A percentile compares a stretch with the other conserved stretches of the same genome.
These are phyloP conservation scores for Mycosarcoma mackinlayi DNA, from an alignment of 1,284 basidiomycete species.

Conservation along the genomic window DNA sequence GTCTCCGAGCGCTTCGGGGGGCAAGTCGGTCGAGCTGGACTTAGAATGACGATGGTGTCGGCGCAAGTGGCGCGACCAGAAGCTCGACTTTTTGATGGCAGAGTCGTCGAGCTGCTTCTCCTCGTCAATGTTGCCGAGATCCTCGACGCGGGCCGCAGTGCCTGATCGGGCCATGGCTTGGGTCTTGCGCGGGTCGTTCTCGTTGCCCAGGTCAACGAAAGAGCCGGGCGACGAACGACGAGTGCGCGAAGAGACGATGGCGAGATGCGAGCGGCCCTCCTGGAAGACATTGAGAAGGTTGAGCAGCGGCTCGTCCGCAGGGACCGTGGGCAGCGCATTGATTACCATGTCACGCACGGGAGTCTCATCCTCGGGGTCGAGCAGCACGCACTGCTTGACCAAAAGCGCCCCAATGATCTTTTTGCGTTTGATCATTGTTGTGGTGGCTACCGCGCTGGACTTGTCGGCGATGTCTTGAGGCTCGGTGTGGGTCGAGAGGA, in stretches of 20 bases:
- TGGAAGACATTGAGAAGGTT: conserved; percentile 90
- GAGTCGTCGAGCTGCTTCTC: conserved; percentile 53
- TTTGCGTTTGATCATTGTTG: conserved; percentile 70
- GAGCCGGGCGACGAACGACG: conserved; percentile 58
- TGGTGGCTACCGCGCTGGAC: background rate
- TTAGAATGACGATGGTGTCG: conserved; percentile 79
- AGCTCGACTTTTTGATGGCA: conserved; percentile 68
- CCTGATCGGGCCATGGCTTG: conserved; percentile 23
- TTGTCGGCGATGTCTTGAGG: conserved; percentile 63
- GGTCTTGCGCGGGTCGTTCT: conserved; percentile 33
- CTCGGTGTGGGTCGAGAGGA: conserved; percentile 46
- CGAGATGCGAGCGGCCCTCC: conserved; percentile 90
- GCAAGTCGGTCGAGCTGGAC: conserved; percentile 29
- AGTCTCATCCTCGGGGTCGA: conserved; percentile 79
- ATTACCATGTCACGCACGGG: conserved; percentile 65
- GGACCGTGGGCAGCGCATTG: conserved; percentile 86
- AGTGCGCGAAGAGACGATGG: conserved; percentile 75
- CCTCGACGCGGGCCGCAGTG: conserved; percentile 44
- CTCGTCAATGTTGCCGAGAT: conserved; percentile 57
- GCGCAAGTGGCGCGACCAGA: conserved; percentile 72
- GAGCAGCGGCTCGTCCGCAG: conserved; percentile 84
- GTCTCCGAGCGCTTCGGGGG: conserved; percentile 75
- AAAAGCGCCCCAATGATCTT: conserved; percentile 83
- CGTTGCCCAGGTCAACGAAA: conserved; percentile 54
- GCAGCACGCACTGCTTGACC: conserved; percentile 85